Conservation (phyloP, 1,284 basidiomycete species). For the Omphalotus olearius region DNA sequence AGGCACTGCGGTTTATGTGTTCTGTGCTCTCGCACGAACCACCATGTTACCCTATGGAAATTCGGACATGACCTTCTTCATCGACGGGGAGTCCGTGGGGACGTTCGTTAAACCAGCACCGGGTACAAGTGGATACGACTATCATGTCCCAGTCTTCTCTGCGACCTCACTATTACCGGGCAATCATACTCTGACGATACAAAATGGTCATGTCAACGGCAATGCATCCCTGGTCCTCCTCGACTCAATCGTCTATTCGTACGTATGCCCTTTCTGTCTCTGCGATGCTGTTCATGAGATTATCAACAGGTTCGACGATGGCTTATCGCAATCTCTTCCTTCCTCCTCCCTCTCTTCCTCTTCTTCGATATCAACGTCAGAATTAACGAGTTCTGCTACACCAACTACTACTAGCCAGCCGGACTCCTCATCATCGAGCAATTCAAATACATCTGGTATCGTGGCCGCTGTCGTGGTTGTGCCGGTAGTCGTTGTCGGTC, state of each 20-base stretch:
- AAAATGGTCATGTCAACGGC: constrained; percentile 8
- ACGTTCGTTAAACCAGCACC: constrained; percentile 21
- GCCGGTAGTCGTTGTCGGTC: neutral
- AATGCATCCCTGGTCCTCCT: constrained; percentile 1
- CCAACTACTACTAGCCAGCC: neutral
- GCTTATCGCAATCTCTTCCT: too few relatives aligned
- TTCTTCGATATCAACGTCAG: neutral
- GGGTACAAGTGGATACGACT: constrained; percentile 22
- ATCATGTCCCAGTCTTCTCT: constrained; percentile 28
- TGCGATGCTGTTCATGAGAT: neutral
- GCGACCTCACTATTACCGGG: constrained; percentile 17
- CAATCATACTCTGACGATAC: neutral
- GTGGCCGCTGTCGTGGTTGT: constrained; percentile 3
- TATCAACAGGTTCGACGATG: neutral
- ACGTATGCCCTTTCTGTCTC: neutral
- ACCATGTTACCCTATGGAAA: constrained; percentile 17
- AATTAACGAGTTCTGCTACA: neutral
- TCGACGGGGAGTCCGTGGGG: constrained; percentile 29
- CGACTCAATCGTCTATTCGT: constrained; percentile 9
- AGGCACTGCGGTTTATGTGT: constrained; percentile 30
- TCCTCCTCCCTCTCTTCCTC: neutral
- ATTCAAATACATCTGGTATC: neutral
- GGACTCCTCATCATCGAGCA: neutral
- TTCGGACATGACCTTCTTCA: constrained; percentile 31
- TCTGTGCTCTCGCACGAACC: constrained; percentile 24